Evolutionary conservation across 2,329 filamentous ascomycete species (phyloP), one percentile per base, ranked within the genome.

Genomic region (Ophiostoma angusticollis): DNA sequence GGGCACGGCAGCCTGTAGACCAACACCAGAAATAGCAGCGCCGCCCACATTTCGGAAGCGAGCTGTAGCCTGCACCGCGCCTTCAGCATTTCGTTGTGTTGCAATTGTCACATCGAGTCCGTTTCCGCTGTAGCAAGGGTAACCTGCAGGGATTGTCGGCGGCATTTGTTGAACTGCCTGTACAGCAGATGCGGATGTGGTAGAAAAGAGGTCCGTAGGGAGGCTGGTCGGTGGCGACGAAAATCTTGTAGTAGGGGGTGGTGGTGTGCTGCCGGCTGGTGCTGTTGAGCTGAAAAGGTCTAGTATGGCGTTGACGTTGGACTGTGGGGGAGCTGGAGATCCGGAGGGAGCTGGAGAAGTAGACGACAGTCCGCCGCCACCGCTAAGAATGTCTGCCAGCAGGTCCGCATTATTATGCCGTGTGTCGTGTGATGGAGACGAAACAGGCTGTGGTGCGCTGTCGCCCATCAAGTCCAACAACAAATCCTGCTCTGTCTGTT

Each of bases 381-480:
- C 83, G 36, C 86, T 85, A 6, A 96, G 73, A 44, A 96, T 95
- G 55, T 95, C 89, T 30, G 85, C 86, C 13, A 96, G 72, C 7
- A 96, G 68, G 58, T 95, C 86, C 36, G 85, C 78, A 48, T 85
- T 93, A 49, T 85, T 91, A 54, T 83, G 84, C 42, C 71, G 72
- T 17, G 70, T 56, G 19, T 63, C 65, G 33, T 60, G 73, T 45
- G 70, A 71, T 18, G 74, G 64, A 17, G 73, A 65, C 1, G 65
- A 14, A 3, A 36, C 53, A 2, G 64, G 53, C 5, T 70, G 61
- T 4, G 82, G 74, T 44, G 80, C 67, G 42, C 54, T 63, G 50
- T 84, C 83, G 42, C 83, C 87, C 82, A 96, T 94, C 30, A 98
- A 72, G 54, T 96, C 89, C 41, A 89, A 74, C 14, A 98, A 70